Conservation (phyloP, 75 land plant genomes). For the Cryptomeria japonica region DNA sequence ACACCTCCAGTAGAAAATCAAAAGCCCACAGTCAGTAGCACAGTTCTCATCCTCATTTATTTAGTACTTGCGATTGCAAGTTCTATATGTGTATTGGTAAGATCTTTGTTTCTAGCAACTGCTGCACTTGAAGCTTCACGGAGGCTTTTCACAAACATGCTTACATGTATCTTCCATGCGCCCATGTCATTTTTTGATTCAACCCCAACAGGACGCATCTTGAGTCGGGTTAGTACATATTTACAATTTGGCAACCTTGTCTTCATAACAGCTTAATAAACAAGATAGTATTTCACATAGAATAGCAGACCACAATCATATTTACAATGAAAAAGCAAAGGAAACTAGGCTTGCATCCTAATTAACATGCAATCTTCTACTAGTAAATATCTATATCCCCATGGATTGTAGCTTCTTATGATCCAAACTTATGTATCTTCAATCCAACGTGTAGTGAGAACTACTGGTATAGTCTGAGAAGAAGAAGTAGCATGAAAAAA, state of each 20-base stretch:
- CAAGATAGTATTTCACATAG: not conserved
- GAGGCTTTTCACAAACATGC: slow-evolving; percentile 56
- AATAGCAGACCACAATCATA: slow-evolving; percentile 8
- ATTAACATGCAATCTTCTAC: not conserved
- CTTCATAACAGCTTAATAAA: not conserved
- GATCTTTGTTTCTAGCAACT: slow-evolving; percentile 55
- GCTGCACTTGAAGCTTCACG: slow-evolving; percentile 63
- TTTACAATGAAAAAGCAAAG: slow-evolving; percentile 16
- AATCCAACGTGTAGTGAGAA: not conserved
- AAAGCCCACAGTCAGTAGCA: slow-evolving; percentile 25
- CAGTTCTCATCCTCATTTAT: slow-evolving; percentile 50
- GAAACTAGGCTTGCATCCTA: not conserved
- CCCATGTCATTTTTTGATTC: slow-evolving; percentile 89
- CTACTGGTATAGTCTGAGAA: not conserved
- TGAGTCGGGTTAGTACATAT: slow-evolving; percentile 54
- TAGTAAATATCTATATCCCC: not conserved
- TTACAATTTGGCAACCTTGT: not conserved
- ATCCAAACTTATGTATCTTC: not conserved
- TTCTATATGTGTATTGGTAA: slow-evolving; percentile 52
- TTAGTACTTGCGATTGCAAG: slow-evolving; percentile 50
- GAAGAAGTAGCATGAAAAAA: not conserved
- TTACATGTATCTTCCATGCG: slow-evolving; percentile 58
- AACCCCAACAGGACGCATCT: slow-evolving; percentile 79
- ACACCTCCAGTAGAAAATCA: slow-evolving; percentile 26
- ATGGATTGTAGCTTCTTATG: not conserved